Percentiles rank a stretch among this genome's conserved stretches.
Conservation (phyloP, 2,329 filamentous ascomycete species). For the Colletotrichum sp. region DNA sequence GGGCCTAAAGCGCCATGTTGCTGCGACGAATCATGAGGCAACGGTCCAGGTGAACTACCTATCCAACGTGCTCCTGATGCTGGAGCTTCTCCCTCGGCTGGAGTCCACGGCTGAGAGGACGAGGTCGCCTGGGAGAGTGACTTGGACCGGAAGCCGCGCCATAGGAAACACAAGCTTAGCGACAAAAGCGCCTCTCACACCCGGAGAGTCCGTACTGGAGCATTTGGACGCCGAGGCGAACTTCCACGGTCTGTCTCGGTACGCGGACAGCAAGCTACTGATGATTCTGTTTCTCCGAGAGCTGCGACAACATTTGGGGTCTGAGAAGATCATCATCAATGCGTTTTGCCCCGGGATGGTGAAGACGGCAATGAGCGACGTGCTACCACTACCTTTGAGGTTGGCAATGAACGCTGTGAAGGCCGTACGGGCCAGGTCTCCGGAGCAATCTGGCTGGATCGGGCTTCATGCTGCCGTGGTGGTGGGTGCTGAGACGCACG, state of each 20-base stretch:
- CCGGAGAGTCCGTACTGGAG: conserved; percentile 2
- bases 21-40: conserved; percentile 22
- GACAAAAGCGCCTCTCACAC: neutral
- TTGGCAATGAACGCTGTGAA: neutral
- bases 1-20: neutral
- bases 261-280: conserved; percentile 5
- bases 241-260: conserved; percentile 1
- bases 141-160: neutral
- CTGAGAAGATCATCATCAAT: conserved; percentile 1
- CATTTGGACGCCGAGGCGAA: neutral
- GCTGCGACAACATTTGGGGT: neutral
- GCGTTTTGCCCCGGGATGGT: conserved; percentile 12
- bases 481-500: conserved; percentile 2
- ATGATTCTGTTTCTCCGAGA: neutral
- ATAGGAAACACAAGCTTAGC: neutral
- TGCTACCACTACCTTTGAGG: neutral
- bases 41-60: conserved; percentile 29
- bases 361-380: conserved; percentile 4
- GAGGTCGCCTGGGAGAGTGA: neutral
- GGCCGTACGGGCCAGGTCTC: neutral
- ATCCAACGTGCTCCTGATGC: conserved; percentile 26
- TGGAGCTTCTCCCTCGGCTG: conserved; percentile 21
- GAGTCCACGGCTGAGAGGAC: conserved; percentile 5
- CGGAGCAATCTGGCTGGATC: neutral
- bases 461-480: neutral